Base-by-base conservation (phyloP, 2,329 filamentous ascomycete species). In the Pestalotiopsis sp. region DNA sequence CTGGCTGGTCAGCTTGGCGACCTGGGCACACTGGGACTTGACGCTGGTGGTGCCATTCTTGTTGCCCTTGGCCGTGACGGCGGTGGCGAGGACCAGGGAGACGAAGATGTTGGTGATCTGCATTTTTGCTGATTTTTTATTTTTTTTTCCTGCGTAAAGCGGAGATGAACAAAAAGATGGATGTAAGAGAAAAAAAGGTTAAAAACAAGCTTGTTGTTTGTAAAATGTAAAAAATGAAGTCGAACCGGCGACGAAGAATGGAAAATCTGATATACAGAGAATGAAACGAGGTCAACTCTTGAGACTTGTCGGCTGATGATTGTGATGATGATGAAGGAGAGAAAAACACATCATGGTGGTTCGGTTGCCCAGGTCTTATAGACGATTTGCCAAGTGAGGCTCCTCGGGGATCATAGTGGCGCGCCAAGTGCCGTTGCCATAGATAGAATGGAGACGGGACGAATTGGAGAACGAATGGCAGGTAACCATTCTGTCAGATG, bases 1-100 rank as follows among this genome's bases (percentile, higher is more conserved):
- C 56, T 81, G 61, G 52, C 72, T 60, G 69, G 74, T 77, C 4
- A 80, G 73, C 67, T 73, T 72, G 59, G 71, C 64, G 63, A 82
- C 75, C 62, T 77, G 69, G 62, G 73, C 73, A 75, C 81, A 82
- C 68, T 79, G 75, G 27, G 73, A 71, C 71, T 76, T 74, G 65
- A 76, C 73, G 57, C 70, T 75, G 64, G 74, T 75, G 66, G 75
- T 77, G 70, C 71, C 70, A 62, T 73, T 73, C 39, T 75, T 73
- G 64, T 73, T 65, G 66, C 73, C 75, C 70, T 77, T 75, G 68
- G 80, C 80, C 4, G 68, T 68, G 12, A 71, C 71, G 14, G 68
- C 60, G 13, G 71, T 25, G 49, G 69, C 70, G 25, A 71, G 57
- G 49, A 72, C 20, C 52, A 70, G 45, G 27, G 70, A 69, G 25